Evolutionary conservation across 371 early-diverging fungal species (phyloP), one percentile per base, ranked within the genome.

Genomic region (Mortierella sp.): DNA sequence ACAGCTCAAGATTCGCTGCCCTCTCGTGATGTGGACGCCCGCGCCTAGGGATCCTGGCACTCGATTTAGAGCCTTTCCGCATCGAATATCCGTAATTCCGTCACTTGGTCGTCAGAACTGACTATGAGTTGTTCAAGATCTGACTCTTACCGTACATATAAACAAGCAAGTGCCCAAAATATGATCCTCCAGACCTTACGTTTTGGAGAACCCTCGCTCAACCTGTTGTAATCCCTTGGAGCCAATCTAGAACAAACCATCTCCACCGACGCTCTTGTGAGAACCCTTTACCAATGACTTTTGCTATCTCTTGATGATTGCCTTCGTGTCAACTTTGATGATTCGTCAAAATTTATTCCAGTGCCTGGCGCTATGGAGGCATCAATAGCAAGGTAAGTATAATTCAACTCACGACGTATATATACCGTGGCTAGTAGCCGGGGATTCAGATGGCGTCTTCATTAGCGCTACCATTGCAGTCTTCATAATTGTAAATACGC

Each of bases 1-100:
- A 28, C 2, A 2, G 28, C 19, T 5, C 22, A 52, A 52, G n/a
- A n/a, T 33, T 45, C 60, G 58, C 71, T 80, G 19, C 52, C 65
- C 38, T 75, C 61, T 63, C 24, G 69, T 74, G 19, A 80, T 55
- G 43, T 58, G 68, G 1, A 80, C 19, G 1, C 81, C 81, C 69
- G 6, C 75, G 81, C 32, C 75, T 59, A 4, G 81, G 81, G 62
- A 80, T 80, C 63, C 48, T 63, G 63, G 74, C 70, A 32, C 68
- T 80, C 28, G 72, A 75, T 11, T 72, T 58, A 16, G 75, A 66
- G 66, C 0, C 63, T 74, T 43, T 80, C 63, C 33, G 75, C 75
- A 53, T 74, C 69, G 73, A 71, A 80, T 62, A 80, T 75, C 74
- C 81, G 74, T 22, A 80, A 53, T 59, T 80, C 80, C 3, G 80